phyloP scores from a whole-genome alignment of 108 stramenopile species.

The Skeletonema costatum region DNA sequence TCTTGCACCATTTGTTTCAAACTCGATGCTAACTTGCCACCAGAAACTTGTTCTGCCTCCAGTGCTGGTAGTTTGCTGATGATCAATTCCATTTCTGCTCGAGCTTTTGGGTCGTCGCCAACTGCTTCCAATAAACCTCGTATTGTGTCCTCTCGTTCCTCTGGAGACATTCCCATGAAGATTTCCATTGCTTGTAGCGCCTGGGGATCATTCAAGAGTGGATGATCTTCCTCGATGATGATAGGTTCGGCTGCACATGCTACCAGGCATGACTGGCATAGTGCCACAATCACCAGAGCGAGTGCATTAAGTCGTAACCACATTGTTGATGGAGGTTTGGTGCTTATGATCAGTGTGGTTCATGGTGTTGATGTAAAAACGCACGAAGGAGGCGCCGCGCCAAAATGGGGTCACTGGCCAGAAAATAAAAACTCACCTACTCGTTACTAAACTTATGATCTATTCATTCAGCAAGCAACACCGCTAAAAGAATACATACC shows the following conservation, averaged over 20 bases:
- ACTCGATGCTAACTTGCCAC: background rate
- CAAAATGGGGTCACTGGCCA: too few relatives aligned
- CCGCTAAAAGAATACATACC: too few relatives aligned
- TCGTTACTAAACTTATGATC: too few relatives aligned
- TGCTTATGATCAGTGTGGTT: too few relatives aligned
- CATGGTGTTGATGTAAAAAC: too few relatives aligned
- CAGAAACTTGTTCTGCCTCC: background rate
- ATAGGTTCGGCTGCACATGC: background rate
- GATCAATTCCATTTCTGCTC: constrained; percentile 12
- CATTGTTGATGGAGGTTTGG: background rate
- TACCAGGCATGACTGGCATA: background rate
- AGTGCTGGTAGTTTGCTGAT: constrained; percentile 18
- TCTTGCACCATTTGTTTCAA: constrained; percentile 30
- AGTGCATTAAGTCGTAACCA: background rate
- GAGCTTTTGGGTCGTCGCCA: constrained; percentile 27
- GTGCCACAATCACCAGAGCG: background rate
- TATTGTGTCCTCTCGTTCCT: constrained; percentile 41
- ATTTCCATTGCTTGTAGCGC: constrained; percentile 29
- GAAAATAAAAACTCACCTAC: too few relatives aligned
- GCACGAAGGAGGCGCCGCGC: too few relatives aligned
- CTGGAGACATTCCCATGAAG: constrained; percentile 38
- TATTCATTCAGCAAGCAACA: too few relatives aligned
- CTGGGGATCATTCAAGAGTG: constrained; percentile 29
- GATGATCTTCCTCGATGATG: constrained; percentile 9
- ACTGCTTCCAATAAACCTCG: constrained; percentile 18